Evolutionary conservation across 306 rosid species (phyloP), one percentile per base, ranked within the genome.

Genomic region (Ormosia emarginata): DNA sequence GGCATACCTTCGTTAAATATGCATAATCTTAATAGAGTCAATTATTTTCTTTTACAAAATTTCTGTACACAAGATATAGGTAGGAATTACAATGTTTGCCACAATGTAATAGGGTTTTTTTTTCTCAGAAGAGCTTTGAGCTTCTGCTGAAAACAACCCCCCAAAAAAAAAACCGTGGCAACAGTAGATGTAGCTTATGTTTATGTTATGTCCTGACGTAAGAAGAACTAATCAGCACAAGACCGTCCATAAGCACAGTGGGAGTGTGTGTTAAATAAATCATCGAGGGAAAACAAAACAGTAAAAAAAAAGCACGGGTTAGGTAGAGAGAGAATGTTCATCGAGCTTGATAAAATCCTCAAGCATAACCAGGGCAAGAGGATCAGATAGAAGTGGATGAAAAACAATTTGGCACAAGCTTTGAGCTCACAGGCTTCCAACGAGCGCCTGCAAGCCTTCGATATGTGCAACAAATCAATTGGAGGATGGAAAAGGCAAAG

Each of bases 381-480:
- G 86, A 87, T 36, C 52, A 4, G 13, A 57, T 2, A 41, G 40
- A 62, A 39, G 69, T 81, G 71, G 85, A 79, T 55, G 88, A 86
- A 55, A 7, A 43, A 41, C 4, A 15, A 65, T 65, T 40, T 83
- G 36, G 75, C 82, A 77, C 82, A 83, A 77, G 63, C 29, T 65
- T 65, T 84, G 58, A 79, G 83, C 77, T 56, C 87, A 46, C 77
- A 64, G 71, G 71, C 64, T 78, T 78, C 29, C 15, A 72, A 49
- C 13, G 29, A 79, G 70, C 65, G 14, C 37, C 87, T 79, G 81
- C 59, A 90, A 87, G 84, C 93, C 94, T 89, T 91, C 90, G 91
- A 89, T 84, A 56, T 73, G 87, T 72, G 80, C 97, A 17, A 24
- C 4, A 0, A 11, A 46, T 43, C 0, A 7, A 32, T 24, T 24